Evolutionary conservation across 2,329 filamentous ascomycete genomes (phyloP), one percentile per base, ranked within the genome.

Genomic region (Cyclaneusma minus): DNA sequence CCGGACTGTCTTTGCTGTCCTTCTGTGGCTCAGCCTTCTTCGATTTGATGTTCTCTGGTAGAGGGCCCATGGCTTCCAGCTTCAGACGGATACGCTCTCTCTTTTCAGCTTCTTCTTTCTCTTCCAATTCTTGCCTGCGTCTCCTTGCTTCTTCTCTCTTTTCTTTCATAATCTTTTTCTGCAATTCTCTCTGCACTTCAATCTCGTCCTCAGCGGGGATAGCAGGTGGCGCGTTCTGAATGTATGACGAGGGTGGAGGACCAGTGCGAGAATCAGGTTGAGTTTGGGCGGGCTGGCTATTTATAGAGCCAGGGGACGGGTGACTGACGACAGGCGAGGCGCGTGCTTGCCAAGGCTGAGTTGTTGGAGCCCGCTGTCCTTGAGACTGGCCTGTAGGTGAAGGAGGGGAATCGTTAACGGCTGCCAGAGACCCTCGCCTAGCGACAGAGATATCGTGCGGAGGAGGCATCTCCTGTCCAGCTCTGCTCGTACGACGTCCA

Each of bases 141-240:
- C 77, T 73, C 42, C 74, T 71, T 12, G 76, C 77, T 27, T 70
- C 55, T 40, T 84, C 76, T 5, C 72, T 62, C 20, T 68, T 68
- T 40, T 81, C 72, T 19, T 64, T 64, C 77, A 85, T 84, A 13
- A 81, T 64, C 52, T 62, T 79, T 62, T 58, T 78, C 52, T 68
- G 77, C 42, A 55, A 67, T 48, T 60, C 71, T 62, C 58, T 78
- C 52, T 68, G 77, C 42, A 55, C 67, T 48, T 60, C 71, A 36
- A 62, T 62, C 31, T 78, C 71, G 20, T 69, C 59, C 24, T 66
- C 62, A 3, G 36, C 36, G 6, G 48, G 43, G 13, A 47, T 44
- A 13, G 44, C 42, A 11, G 43, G 38, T n/a, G 42, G 34, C n/a
- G n/a, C n/a, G n/a, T n/a, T n/a, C n/a, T n/a, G n/a, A n/a, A n/a